Percentiles rank a stretch among this genome's conserved stretches.
These are phyloP conservation scores for Harringtonia aguacate DNA, from an alignment of 2,329 filamentous ascomycete genomes.

Conservation along the genomic window DNA sequence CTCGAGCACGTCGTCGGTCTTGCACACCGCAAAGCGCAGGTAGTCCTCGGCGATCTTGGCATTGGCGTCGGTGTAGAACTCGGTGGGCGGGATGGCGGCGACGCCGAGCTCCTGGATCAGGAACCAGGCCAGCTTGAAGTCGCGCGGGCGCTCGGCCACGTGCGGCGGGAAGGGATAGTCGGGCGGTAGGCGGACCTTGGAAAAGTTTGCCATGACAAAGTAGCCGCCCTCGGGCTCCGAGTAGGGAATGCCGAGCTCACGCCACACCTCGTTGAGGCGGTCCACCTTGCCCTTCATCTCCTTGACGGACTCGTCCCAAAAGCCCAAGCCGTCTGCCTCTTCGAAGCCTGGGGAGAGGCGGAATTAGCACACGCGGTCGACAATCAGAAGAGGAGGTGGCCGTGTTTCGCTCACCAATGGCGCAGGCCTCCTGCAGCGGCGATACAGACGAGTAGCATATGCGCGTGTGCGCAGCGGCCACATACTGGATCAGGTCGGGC, in stretches of 20 bases:
- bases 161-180: conserved; percentile 85
- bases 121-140: conserved; percentile 96
- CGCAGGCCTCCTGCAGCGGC: conserved; percentile 86
- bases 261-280: conserved; percentile 73
- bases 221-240: conserved; percentile 94
- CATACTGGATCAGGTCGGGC: conserved; percentile 79
- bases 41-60: conserved; percentile 84
- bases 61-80: conserved; percentile 87
- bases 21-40: conserved; percentile 91
- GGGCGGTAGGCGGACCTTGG: conserved; percentile 71
- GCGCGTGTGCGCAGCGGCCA: conserved; percentile 82
- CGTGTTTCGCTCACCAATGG: no score
- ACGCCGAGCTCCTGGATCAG: conserved; percentile 93
- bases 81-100: conserved; percentile 89
- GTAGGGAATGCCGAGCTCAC: conserved; percentile 67
- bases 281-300: conserved; percentile 90
- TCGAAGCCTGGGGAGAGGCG: conserved; percentile 70
- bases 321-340: conserved; percentile 70
- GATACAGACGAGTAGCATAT: conserved; percentile 95
- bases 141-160: conserved; percentile 73
- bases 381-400: no score
- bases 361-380: no score
- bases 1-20: conserved; percentile 77
- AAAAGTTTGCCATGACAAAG: conserved; percentile 91
- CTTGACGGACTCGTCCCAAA: conserved; percentile 73